phyloP scores from a whole-genome alignment of 768 basidiomycete species.

The Kondoa subrosea region DNA sequence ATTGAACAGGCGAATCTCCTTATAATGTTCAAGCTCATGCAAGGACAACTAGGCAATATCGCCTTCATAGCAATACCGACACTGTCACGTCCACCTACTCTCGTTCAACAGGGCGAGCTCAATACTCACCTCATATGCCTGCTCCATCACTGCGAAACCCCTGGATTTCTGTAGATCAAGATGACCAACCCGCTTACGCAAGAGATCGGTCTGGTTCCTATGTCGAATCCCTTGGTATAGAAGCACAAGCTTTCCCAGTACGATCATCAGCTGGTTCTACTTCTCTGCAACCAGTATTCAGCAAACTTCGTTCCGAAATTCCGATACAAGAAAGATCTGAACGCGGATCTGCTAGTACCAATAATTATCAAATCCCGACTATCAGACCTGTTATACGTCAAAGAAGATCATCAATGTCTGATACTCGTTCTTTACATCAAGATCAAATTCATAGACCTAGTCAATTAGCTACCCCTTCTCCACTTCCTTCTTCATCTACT shows the following conservation, averaged over 20 bases:
- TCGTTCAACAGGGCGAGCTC: not conserved
- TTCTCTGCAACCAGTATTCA: not conserved
- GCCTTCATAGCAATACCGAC: not conserved
- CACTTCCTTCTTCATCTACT: not conserved
- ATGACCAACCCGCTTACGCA: not conserved
- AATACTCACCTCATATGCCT: not conserved
- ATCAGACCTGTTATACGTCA: not conserved
- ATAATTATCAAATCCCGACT: not conserved
- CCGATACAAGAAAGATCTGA: too few species aligned
- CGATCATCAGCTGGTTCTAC: too few species aligned
- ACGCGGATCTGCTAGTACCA: not conserved
- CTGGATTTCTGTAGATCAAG: not conserved
- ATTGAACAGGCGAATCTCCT: not conserved
- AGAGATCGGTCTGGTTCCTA: not conserved
- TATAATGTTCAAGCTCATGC: not conserved
- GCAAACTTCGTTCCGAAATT: not conserved
- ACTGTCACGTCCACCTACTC: not conserved
- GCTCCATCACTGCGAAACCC: not conserved
- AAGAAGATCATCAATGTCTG: not conserved
- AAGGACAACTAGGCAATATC: not conserved
- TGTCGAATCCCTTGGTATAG: not conserved
- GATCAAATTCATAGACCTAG: too few species aligned
- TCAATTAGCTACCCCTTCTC: too few species aligned
- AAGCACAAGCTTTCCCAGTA: not conserved
- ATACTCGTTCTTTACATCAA: not conserved